Conservation (phyloP, 140 eudicot species). For the Flaveria floridana region DNA sequence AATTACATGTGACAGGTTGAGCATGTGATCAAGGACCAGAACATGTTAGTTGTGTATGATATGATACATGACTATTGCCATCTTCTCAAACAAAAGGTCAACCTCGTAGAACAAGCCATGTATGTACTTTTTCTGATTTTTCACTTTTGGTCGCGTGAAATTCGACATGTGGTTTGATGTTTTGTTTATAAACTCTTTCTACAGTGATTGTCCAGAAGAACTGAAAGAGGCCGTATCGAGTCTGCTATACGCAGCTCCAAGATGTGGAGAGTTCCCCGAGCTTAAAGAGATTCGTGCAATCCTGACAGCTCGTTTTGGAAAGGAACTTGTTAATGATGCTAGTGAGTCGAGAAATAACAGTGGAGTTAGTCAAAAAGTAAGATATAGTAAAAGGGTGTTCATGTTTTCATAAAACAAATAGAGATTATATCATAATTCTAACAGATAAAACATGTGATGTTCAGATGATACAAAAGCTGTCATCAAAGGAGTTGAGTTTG, state of each 20-base stretch:
- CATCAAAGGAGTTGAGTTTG: constrained; percentile 49
- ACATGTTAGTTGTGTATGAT: constrained; percentile 64
- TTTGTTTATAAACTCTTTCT: not conserved
- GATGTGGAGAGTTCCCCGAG: constrained; percentile 92
- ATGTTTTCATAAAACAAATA: constrained; percentile 1
- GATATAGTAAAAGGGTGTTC: not conserved
- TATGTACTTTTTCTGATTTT: constrained; percentile 29
- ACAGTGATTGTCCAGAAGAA: constrained; percentile 69
- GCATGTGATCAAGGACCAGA: constrained; percentile 84
- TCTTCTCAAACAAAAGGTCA: constrained; percentile 53
- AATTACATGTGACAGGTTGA: constrained; percentile 52
- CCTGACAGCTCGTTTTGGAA: constrained; percentile 64
- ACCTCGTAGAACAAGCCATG: constrained; percentile 57
- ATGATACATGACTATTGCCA: constrained; percentile 55
- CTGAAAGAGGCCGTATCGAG: constrained; percentile 66
- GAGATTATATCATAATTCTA: not conserved
- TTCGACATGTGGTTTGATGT: not conserved
- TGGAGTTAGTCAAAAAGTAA: constrained; percentile 61
- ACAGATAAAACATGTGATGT: constrained; percentile 20
- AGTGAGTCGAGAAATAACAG: constrained; percentile 55
- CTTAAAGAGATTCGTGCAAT: constrained; percentile 72
- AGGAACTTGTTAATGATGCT: constrained; percentile 56
- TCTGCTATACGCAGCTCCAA: constrained; percentile 68
- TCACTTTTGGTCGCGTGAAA: not conserved
- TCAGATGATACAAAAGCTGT: constrained; percentile 70